Percentiles rank a stretch among this genome's conserved stretches.
These are phyloP conservation scores for Clavispora fructus DNA, from an alignment of 805 yeast species.

Conservation along the genomic window DNA sequence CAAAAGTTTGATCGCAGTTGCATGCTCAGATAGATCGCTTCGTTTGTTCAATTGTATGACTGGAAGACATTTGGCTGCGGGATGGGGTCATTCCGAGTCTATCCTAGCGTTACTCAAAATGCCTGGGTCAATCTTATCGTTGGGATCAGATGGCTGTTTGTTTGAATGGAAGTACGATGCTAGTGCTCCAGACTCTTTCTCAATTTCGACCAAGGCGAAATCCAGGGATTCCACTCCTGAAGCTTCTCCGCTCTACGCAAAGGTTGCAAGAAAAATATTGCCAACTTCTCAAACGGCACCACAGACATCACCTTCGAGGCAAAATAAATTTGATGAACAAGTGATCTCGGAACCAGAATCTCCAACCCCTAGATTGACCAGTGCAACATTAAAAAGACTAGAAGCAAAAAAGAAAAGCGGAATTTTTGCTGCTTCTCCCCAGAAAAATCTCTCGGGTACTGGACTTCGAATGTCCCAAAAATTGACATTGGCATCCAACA, in stretches of 20 bases:
- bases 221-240: conserved; percentile 1
- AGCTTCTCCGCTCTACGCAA: conserved; percentile 17
- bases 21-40: conserved; percentile 55
- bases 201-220: not conserved
- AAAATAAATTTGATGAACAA: conserved; percentile 4
- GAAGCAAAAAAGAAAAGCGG: conserved; percentile 20
- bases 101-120: conserved; percentile 37
- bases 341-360: conserved; percentile 5
- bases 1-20: conserved; percentile 29
- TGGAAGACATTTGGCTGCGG: conserved; percentile 44
- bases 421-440: conserved; percentile 4
- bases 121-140: conserved; percentile 30
- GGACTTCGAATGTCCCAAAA: not conserved
- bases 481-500: not conserved
- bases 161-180: conserved; percentile 40
- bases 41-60: conserved; percentile 41
- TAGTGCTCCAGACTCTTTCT: not conserved
- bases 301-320: conserved; percentile 6
- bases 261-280: conserved; percentile 30
- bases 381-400: conserved; percentile 30
- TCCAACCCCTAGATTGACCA: conserved; percentile 21
- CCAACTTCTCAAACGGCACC: conserved; percentile 11
- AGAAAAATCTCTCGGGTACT: not conserved
- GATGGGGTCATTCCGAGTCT: conserved; percentile 52
- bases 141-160: conserved; percentile 51